These are phyloP conservation scores for Morella rubra DNA, from an alignment of 306 rosid genomes.

Conservation along the genomic window DNA sequence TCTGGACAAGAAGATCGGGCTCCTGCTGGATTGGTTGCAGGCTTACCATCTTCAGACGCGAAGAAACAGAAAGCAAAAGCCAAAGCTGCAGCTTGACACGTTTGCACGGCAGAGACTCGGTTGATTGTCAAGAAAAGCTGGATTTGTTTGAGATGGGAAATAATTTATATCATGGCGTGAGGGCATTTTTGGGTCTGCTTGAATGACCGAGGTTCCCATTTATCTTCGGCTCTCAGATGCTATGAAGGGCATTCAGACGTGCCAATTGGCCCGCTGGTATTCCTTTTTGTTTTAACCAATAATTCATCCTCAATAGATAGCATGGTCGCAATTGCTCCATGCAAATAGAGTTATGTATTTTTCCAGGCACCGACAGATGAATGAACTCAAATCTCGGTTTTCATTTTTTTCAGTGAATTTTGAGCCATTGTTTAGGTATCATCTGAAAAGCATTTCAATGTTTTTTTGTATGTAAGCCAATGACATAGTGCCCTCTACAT, in stretches of 20 bases:
- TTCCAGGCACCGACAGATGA: not conserved
- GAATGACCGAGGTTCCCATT: constrained; percentile 21
- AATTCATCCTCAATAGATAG: constrained; percentile 17
- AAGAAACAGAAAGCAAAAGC: constrained; percentile 81
- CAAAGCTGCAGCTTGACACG: constrained; percentile 57
- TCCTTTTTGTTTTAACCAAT: constrained; percentile 18
- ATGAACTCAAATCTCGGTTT: not conserved
- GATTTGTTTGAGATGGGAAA: constrained; percentile 34
- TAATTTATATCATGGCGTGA: not conserved
- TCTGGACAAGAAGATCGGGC: constrained; percentile 45
- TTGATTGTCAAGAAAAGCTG: constrained; percentile 20
- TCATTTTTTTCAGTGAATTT: not conserved
- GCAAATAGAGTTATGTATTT: not conserved
- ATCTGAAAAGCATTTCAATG: not conserved
- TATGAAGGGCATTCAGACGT: constrained; percentile 21
- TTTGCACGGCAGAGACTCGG: constrained; percentile 35
- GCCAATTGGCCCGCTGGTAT: not conserved
- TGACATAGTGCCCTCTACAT: not conserved
- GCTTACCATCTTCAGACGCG: constrained; percentile 66
- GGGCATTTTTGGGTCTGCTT: constrained; percentile 30
- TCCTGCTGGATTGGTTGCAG: constrained; percentile 84
- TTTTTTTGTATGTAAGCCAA: not conserved
- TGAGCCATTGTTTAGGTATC: not conserved
- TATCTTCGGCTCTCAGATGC: constrained; percentile 18
- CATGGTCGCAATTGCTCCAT: not conserved